Evolutionary conservation across 345 rosid species (phyloP).

Genomic region (Diplotaxis tenuifolia): DNA sequence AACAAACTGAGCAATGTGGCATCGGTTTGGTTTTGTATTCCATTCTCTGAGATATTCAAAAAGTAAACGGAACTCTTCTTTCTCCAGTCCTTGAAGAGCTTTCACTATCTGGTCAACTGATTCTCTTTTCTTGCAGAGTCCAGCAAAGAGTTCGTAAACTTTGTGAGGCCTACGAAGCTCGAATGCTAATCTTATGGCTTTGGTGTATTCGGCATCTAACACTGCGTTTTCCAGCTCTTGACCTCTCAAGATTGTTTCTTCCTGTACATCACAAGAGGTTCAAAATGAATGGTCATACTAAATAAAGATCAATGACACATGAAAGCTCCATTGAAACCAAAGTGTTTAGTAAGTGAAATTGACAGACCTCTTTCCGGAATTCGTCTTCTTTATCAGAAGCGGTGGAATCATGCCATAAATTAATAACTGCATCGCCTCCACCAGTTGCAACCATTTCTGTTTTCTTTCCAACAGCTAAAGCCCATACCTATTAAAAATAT

Average conservation of each 20-base stretch:
- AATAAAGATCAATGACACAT: not conserved
- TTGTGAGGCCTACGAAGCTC: slow-evolving; percentile 84
- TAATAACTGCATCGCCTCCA: slow-evolving; percentile 82
- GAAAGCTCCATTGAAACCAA: not conserved
- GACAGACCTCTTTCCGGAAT: slow-evolving; percentile 75
- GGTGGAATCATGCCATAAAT: slow-evolving; percentile 93
- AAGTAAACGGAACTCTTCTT: slow-evolving; percentile 64
- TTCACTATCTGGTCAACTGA: slow-evolving; percentile 50
- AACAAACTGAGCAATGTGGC: slow-evolving; percentile 82
- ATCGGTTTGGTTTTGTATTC: slow-evolving; percentile 89
- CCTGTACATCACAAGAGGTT: slow-evolving; percentile 49
- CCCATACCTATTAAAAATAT: slow-evolving; percentile 69
- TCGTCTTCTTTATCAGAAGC: slow-evolving; percentile 83
- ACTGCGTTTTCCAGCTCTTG: slow-evolving; percentile 92
- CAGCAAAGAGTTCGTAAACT: slow-evolving; percentile 70
- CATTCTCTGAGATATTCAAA: slow-evolving; percentile 87
- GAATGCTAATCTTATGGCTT: slow-evolving; percentile 84
- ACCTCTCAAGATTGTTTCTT: slow-evolving; percentile 68
- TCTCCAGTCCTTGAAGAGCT: slow-evolving; percentile 62
- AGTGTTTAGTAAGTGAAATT: slow-evolving; percentile 5
- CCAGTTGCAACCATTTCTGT: slow-evolving; percentile 92
- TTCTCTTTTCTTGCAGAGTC: slow-evolving; percentile 68
- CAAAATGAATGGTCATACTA: slow-evolving; percentile 18
- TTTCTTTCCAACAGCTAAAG: slow-evolving; percentile 89
- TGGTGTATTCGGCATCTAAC: slow-evolving; percentile 68